A percentile compares a stretch with the other conserved stretches of the same genome.
Evolutionary conservation across 148 eudicot species (phyloP).

Genomic region (Rhododendron molle): DNA sequence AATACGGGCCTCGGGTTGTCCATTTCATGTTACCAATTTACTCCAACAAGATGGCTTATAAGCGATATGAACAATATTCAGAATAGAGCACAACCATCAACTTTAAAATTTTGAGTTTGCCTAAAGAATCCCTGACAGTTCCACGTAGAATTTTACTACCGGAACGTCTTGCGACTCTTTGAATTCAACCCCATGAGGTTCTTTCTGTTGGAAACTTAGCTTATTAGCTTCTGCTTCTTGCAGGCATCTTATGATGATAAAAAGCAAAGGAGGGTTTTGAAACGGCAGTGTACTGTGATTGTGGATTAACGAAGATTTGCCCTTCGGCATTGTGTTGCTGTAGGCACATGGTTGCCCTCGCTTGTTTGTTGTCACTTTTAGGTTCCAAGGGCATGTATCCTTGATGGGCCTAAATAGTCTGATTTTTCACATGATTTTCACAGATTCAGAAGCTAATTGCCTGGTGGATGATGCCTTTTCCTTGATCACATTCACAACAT

Average conservation of each 20-base stretch:
- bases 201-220: background rate
- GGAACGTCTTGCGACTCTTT: background rate
- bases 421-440: background rate
- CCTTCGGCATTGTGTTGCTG: background rate
- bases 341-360: background rate
- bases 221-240: conserved; percentile 5
- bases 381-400: background rate
- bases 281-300: conserved; percentile 52
- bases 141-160: background rate
- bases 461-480: background rate
- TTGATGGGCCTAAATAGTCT: background rate
- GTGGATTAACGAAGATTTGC: conserved; percentile 23
- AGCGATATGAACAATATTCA: background rate
- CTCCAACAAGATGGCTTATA: background rate
- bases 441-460: background rate
- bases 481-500: background rate
- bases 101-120: background rate
- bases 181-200: too few species aligned
- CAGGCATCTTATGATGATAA: conserved; percentile 46
- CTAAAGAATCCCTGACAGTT: background rate
- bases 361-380: background rate
- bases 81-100: background rate
- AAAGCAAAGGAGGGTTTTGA: conserved; percentile 24
- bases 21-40: background rate
- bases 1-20: background rate